phyloP scores from a whole-genome alignment of 2,329 filamentous ascomycete genomes.

The Diaporthe amygdali region DNA sequence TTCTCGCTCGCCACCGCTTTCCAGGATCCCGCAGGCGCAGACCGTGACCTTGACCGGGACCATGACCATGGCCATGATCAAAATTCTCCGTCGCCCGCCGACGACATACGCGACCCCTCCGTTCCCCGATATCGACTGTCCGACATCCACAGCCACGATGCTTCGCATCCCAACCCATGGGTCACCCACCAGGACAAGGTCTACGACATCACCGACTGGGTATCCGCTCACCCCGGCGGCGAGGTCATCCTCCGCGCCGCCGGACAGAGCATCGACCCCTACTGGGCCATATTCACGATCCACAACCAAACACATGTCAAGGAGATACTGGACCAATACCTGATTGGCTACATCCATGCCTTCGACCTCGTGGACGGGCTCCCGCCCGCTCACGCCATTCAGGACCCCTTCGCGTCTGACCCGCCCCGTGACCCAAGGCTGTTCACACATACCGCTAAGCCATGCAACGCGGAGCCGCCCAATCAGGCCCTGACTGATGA shows the following conservation, averaged over 20 bases:
- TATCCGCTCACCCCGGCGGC: conserved; percentile 69
- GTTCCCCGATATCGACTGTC: conserved; percentile 55
- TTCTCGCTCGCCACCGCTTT: conserved; percentile 28
- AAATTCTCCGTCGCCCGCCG: background rate
- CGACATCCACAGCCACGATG: conserved; percentile 59
- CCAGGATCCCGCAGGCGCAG: conserved; percentile 16
- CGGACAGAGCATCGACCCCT: conserved; percentile 68
- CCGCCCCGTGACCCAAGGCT: conserved; percentile 57
- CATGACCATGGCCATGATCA: too few relatives aligned
- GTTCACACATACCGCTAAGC: conserved; percentile 57
- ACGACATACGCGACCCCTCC: conserved; percentile 42
- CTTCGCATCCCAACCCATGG: conserved; percentile 62
- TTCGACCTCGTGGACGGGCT: conserved; percentile 64
- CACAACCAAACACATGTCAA: conserved; percentile 70
- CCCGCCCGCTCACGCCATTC: conserved; percentile 57
- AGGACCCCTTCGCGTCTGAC: conserved; percentile 65
- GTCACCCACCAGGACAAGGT: conserved; percentile 68
- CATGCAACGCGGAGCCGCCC: conserved; percentile 68
- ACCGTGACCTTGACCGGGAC: too few relatives aligned
- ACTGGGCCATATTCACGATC: conserved; percentile 74
- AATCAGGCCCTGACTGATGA: conserved; percentile 48
- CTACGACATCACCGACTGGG: conserved; percentile 75
- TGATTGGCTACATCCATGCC: conserved; percentile 65
- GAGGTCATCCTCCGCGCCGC: conserved; percentile 71
- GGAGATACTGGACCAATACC: conserved; percentile 68